A percentile compares a stretch with the other conserved stretches of the same genome.
Evolutionary conservation across 768 basidiomycete genomes (phyloP).

Genomic region (Flagelloscypha sp.): DNA sequence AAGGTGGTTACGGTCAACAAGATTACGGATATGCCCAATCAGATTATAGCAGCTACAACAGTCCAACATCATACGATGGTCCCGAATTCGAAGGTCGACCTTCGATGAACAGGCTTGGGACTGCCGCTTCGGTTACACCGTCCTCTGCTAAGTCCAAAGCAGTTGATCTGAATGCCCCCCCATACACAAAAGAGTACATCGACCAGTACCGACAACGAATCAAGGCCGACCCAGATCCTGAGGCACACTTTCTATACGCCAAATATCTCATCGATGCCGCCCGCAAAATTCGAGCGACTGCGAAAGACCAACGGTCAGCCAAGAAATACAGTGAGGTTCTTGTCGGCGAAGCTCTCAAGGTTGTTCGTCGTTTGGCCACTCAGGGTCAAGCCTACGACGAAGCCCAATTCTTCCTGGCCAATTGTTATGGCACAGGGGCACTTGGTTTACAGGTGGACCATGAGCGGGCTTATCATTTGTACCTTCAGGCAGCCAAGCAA

Average conservation of each 20-base stretch:
- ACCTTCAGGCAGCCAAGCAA: slow-evolving; percentile 94
- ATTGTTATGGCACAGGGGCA: slow-evolving; percentile 91
- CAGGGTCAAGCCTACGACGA: slow-evolving; percentile 90
- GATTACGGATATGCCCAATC: slow-evolving; percentile 1
- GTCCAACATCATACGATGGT: slow-evolving; percentile 17
- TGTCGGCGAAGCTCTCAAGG: slow-evolving; percentile 83
- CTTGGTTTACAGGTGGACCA: slow-evolving; percentile 96
- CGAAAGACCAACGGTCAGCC: slow-evolving; percentile 73
- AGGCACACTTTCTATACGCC: slow-evolving; percentile 96
- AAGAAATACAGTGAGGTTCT: slow-evolving; percentile 88
- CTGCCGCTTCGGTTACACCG: slow-evolving; percentile 45
- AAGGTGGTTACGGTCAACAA: slow-evolving; percentile 7
- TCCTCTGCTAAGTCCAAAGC: slow-evolving; percentile 70
- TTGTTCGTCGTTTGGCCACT: slow-evolving; percentile 86
- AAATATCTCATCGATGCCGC: slow-evolving; percentile 99
- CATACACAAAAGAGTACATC: slow-evolving; percentile 92
- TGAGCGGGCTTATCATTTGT: slow-evolving; percentile 94
- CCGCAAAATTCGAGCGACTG: slow-evolving; percentile 71
- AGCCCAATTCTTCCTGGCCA: slow-evolving; percentile 97
- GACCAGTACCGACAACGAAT: slow-evolving; percentile 97
- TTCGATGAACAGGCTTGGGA: slow-evolving; percentile 47
- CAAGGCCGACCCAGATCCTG: slow-evolving; percentile 96
- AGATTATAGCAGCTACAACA: background rate
- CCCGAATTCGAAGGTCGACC: slow-evolving; percentile 54
- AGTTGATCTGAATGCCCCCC: slow-evolving; percentile 73